These are phyloP conservation scores for Kwoniella botswanensis DNA, from an alignment of 768 basidiomycete species.

Conservation along the genomic window DNA sequence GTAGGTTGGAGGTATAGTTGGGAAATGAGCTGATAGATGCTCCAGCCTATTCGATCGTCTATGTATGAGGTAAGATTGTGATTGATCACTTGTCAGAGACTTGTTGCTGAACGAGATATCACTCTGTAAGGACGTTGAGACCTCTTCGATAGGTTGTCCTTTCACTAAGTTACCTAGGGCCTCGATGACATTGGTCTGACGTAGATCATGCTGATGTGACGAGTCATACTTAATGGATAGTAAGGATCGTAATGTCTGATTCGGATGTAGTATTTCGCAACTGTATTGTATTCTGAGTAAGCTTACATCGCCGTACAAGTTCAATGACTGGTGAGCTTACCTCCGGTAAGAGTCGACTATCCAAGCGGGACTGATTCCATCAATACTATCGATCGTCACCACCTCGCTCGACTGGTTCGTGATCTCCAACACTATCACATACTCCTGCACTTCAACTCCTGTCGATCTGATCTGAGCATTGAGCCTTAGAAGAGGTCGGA, in stretches of 20 bases:
- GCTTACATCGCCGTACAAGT: neutral
- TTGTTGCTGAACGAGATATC: neutral
- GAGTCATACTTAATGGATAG: constrained; percentile 7
- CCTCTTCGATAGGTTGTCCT: constrained; percentile 18
- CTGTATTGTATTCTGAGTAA: neutral
- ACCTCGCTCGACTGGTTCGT: constrained; percentile 16
- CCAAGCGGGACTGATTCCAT: constrained; percentile 23
- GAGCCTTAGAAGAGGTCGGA: constrained; percentile 2
- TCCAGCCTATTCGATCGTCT: constrained; percentile 59
- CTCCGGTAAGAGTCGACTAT: neutral
- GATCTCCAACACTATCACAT: constrained; percentile 2
- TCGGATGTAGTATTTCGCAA: constrained; percentile 10
- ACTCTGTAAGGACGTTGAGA: constrained; percentile 5
- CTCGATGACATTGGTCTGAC: constrained; percentile 11
- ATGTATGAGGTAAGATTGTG: constrained; percentile 27
- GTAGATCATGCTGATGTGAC: constrained; percentile 5
- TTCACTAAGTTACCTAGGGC: constrained; percentile 22
- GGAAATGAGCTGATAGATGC: constrained; percentile 45
- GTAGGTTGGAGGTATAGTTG: constrained; percentile 65
- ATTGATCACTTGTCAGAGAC: neutral
- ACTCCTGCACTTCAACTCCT: neutral
- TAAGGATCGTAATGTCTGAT: constrained; percentile 22
- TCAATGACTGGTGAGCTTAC: constrained; percentile 8
- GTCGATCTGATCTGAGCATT: neutral
- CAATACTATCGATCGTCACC: constrained; percentile 7